Evolutionary conservation across 257 asterid species (phyloP).

Genomic region (Solanum arcanum): DNA sequence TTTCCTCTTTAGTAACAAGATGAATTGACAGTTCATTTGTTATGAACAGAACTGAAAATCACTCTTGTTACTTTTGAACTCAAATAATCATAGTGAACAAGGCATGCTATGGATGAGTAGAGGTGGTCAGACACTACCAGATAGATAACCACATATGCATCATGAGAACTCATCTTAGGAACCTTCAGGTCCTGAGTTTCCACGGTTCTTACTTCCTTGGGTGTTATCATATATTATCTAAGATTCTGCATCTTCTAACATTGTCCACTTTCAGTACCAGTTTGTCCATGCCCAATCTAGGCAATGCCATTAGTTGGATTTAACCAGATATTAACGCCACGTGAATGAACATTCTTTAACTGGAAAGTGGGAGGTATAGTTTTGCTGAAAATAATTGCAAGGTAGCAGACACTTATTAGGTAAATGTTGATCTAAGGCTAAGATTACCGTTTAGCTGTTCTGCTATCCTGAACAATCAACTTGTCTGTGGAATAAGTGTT

Average conservation of each 20-base stretch:
- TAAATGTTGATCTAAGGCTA: not conserved
- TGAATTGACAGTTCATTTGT: not conserved
- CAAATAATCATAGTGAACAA: not conserved
- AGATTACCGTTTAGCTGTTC: not conserved
- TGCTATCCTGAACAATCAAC: not conserved
- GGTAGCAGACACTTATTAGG: not conserved
- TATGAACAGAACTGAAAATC: not conserved
- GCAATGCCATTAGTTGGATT: not conserved
- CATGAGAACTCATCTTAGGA: not conserved
- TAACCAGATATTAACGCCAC: not conserved
- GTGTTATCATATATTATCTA: not conserved
- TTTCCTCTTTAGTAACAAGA: not conserved
- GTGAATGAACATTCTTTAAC: not conserved
- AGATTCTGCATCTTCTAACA: not conserved
- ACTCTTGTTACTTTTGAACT: not conserved
- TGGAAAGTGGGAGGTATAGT: not conserved
- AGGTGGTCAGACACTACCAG: not conserved
- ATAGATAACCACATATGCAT: not conserved
- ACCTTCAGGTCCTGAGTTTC: not conserved
- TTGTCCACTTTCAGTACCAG: not conserved
- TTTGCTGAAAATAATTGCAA: not conserved
- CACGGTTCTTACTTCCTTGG: not conserved
- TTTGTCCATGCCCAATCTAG: not conserved
- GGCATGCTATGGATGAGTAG: not conserved
- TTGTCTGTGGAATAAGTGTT: not conserved